phyloP scores from a whole-genome alignment of 805 yeast species.

The Saccharomycopsis schoenii region DNA sequence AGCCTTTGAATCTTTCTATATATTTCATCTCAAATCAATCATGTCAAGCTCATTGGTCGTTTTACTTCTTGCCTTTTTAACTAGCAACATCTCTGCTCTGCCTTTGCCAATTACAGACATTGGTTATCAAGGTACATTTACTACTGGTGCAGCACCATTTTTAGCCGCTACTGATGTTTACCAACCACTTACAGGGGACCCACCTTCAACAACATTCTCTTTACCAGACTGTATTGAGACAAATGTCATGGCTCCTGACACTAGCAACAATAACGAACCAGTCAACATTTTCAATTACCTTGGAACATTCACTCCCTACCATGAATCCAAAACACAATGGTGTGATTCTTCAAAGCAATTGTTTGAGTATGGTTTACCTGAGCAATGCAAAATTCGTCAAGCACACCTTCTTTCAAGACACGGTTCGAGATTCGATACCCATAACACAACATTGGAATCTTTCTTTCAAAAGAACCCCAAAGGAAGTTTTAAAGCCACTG shows the following conservation, averaged over 20 bases:
- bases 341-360: constrained; percentile 9
- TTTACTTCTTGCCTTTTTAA: neutral
- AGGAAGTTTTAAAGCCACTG: constrained; percentile 26
- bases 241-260: constrained; percentile 13
- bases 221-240: constrained; percentile 18
- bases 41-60: neutral
- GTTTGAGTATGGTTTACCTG: constrained; percentile 20
- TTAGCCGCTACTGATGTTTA: constrained; percentile 11
- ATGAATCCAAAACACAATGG: constrained; percentile 9
- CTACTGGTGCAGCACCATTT: constrained; percentile 12
- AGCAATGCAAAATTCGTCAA: constrained; percentile 46
- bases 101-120: neutral
- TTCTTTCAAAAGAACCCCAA: neutral
- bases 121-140: constrained; percentile 8
- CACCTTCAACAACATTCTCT: constrained; percentile 3
- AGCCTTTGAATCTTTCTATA: no score
- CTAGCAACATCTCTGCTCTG: neutral
- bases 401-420: constrained; percentile 67
- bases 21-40: neutral
- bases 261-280: neutral
- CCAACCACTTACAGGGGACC: constrained; percentile 5
- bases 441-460: constrained; percentile 17
- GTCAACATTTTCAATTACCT: constrained; percentile 9
- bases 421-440: constrained; percentile 54
- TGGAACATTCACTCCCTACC: constrained; percentile 16